These are phyloP conservation scores for Malassezia furfur DNA, from an alignment of 1,284 basidiomycete genomes.

Conservation along the genomic window DNA sequence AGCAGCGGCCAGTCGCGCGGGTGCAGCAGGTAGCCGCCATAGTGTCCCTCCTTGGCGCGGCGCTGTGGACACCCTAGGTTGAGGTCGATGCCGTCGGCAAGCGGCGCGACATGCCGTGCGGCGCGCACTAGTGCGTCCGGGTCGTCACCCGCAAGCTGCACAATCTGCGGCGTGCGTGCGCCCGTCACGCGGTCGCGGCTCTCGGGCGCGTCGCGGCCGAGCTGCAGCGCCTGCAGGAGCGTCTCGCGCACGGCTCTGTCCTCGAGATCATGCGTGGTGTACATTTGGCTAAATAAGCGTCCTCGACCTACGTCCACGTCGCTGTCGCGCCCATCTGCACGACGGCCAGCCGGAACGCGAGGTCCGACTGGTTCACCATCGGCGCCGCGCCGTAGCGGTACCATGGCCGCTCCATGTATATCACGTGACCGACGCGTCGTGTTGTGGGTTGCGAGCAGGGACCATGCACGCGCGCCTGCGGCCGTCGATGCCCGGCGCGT, in stretches of 20 bases:
- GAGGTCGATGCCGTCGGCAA: slow-evolving; percentile 56
- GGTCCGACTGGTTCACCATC: slow-evolving; percentile 40
- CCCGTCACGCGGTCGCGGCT: slow-evolving; percentile 11
- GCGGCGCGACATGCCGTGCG: slow-evolving; percentile 55
- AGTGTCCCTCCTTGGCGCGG: slow-evolving; percentile 59
- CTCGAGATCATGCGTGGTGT: slow-evolving; percentile 17
- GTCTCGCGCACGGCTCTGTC: slow-evolving; percentile 20
- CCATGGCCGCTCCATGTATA: slow-evolving; percentile 9
- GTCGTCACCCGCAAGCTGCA: slow-evolving; percentile 64
- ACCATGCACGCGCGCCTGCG: slow-evolving; percentile 9
- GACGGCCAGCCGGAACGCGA: slow-evolving; percentile 32
- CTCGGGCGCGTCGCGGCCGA: slow-evolving; percentile 19
- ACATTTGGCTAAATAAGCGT: slow-evolving; percentile 25
- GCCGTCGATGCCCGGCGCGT: slow-evolving; percentile 5
- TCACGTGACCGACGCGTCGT: slow-evolving; percentile 11
- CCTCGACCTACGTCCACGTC: slow-evolving; percentile 24
- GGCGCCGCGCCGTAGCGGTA: slow-evolving; percentile 28
- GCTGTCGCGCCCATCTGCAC: slow-evolving; percentile 34
- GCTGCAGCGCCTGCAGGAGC: slow-evolving; percentile 20
- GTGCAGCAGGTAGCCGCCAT: slow-evolving; percentile 62
- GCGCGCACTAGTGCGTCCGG: slow-evolving; percentile 56
- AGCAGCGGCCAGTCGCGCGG: slow-evolving; percentile 62
- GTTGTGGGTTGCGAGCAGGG: not conserved
- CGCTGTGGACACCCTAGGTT: slow-evolving; percentile 65
- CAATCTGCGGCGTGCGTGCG: slow-evolving; percentile 54